Percentiles rank a stretch among this genome's conserved stretches.
These are phyloP conservation scores for Elsinoe batatas DNA, from an alignment of 2,329 filamentous ascomycete genomes.

Conservation along the genomic window DNA sequence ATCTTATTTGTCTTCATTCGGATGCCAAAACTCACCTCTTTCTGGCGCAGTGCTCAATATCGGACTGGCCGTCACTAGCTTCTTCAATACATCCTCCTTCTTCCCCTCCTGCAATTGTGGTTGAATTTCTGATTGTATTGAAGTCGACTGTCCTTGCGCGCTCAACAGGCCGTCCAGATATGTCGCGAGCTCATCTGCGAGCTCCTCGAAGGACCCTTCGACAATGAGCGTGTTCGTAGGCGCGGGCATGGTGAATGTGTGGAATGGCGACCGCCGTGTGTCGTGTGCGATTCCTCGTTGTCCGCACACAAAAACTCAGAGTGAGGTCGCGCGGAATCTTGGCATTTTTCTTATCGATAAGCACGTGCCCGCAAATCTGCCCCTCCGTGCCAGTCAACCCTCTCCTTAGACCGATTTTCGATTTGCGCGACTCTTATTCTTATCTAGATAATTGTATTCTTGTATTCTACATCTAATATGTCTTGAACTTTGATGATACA, in stretches of 20 bases:
- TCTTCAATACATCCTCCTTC: constrained; percentile 61
- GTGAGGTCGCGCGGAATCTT: constrained; percentile 11
- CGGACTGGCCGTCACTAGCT: constrained; percentile 70
- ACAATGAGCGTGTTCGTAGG: constrained; percentile 41
- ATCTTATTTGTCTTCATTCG: neutral
- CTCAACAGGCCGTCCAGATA: constrained; percentile 80
- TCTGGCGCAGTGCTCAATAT: constrained; percentile 78
- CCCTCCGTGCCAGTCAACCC: neutral
- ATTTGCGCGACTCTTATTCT: too few relatives aligned
- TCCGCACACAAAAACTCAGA: constrained; percentile 4
- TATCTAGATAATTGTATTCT: too few relatives aligned
- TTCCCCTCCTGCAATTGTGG: constrained; percentile 54
- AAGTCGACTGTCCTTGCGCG: constrained; percentile 42
- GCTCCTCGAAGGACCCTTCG: constrained; percentile 88
- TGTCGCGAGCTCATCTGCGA: constrained; percentile 86
- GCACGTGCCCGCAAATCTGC: neutral
- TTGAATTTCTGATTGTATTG: constrained; percentile 54
- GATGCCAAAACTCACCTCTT: constrained; percentile 48
- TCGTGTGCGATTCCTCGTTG: neutral
- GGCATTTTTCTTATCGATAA: constrained; percentile 10
- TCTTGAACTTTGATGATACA: neutral
- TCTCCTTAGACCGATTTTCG: neutral
- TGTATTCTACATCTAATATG: neutral
- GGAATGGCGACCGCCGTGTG: neutral
- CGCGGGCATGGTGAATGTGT: constrained; percentile 13